A percentile compares a stretch with the other conserved stretches of the same genome.
phyloP scores from a whole-genome alignment of 768 basidiomycete species.

The Lactarius vividus region DNA sequence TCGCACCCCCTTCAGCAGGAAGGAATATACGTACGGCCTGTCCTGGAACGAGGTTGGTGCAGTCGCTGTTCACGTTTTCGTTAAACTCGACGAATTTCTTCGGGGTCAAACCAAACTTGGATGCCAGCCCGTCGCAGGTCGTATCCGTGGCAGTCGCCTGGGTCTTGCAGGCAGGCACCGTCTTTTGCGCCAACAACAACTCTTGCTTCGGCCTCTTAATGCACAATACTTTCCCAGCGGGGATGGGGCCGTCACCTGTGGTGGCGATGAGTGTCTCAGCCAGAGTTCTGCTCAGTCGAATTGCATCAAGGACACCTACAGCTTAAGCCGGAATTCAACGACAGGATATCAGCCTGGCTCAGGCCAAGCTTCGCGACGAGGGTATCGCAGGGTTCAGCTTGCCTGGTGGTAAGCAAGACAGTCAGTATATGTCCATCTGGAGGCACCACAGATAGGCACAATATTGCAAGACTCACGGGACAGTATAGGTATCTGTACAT shows the following conservation, averaged over 20 bases:
- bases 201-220: background rate
- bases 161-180: slow-evolving; percentile 12
- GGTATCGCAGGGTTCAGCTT: slow-evolving; percentile 1
- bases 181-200: too few species aligned
- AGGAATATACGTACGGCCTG: slow-evolving; percentile 4
- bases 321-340: slow-evolving; percentile 5
- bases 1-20: too few species aligned
- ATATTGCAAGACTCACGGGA: background rate
- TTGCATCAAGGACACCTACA: slow-evolving; percentile 1
- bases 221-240: background rate
- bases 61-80: slow-evolving; percentile 11
- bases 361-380: background rate
- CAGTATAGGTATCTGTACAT: background rate
- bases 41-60: slow-evolving; percentile 10
- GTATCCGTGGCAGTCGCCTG: slow-evolving; percentile 10
- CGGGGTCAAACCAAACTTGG: background rate
- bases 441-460: background rate
- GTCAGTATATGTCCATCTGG: background rate
- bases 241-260: background rate
- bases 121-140: slow-evolving; percentile 4
- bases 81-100: slow-evolving; percentile 9
- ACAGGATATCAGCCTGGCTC: background rate
- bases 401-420: background rate
- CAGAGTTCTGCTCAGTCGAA: background rate
- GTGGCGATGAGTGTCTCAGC: background rate